Percentiles rank a stretch among this genome's conserved stretches.
Evolutionary conservation across 192 early-diverging fungal species (phyloP).

Genomic region (Umbelopsis vinacea): DNA sequence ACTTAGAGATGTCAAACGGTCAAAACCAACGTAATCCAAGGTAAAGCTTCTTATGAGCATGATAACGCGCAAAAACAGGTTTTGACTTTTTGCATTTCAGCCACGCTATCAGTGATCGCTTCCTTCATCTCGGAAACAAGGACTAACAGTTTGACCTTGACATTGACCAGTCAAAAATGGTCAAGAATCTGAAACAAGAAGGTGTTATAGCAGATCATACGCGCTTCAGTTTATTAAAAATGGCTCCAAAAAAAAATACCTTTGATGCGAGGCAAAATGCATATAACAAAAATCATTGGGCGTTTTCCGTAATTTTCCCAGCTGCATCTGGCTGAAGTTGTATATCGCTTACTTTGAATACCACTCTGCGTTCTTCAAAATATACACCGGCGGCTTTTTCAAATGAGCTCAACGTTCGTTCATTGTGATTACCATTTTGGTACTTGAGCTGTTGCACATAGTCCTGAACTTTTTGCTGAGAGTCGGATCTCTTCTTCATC

Average conservation of each 20-base stretch:
- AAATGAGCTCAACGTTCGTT: background rate
- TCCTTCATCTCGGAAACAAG: constrained; percentile 6
- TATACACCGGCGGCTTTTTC: background rate
- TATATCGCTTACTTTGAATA: background rate
- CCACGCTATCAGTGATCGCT: constrained; percentile 8
- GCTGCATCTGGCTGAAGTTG: background rate
- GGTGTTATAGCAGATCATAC: no score
- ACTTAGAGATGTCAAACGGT: constrained; percentile 1
- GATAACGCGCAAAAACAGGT: background rate
- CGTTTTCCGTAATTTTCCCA: background rate
- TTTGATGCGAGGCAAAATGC: no score
- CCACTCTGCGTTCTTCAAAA: background rate
- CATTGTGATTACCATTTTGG: constrained; percentile 7
- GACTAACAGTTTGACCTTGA: background rate
- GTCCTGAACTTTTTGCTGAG: background rate
- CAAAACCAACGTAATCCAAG: background rate
- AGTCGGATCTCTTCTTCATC: background rate
- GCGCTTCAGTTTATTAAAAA: no score
- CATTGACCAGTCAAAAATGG: background rate
- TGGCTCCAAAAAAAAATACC: no score
- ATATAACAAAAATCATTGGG: no score
- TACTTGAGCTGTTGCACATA: background rate
- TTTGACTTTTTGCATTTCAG: background rate
- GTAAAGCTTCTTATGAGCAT: background rate
- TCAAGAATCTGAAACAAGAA: background rate